Evolutionary conservation across 1,284 basidiomycete species (phyloP), one percentile per base, ranked within the genome.

Genomic region (Moesziomyces globuligerus): DNA sequence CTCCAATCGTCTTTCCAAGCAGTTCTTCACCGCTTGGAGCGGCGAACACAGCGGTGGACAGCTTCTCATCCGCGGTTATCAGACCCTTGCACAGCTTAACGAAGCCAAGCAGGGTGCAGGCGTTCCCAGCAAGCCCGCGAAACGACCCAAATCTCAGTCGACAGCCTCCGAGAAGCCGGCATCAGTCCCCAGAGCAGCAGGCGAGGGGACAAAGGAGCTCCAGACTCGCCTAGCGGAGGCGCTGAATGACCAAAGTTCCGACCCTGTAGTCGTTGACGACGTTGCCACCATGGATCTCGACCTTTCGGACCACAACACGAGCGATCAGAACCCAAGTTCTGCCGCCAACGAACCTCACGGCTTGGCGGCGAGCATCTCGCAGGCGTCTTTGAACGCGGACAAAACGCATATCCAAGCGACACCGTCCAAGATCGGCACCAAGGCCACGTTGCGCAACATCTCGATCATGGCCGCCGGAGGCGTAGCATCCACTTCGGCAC

Each of bases 41-140:
- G 75, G 75, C 18, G 73, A 73, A 41, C 75, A 78, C 39, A 54
- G 72, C 18, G 72, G 72, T 9, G 72, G 72, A 15, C 68, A 68
- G 43, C 54, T 74, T 21, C 57, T 74, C 20, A 68, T 69, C 13
- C 60, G 71, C 15, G 71, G 67, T 20, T 71, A 53, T 26, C 61
- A 65, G 28, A 71, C 67, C 1, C 60, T 56, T 21, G 43, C 53
- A 13, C 67, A 66, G 32, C 57, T 71, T 21, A 60, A 36, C 6
- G 57, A 56, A 13, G 53, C 44, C 25, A 69, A 64, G 45, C 55
- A 51, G 48, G 66, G 51, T 5, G 39, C 42, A 20, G 18, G n/a
- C 29, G 34, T 4, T 25, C 10, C 47, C 23, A 65, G 50, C 20
- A n/a, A 38, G 4, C 11, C 38, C 3, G 8, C 38, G 5, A 17